Conservation (phyloP, 208 protist species). For the Acanthamoeba pearcei region DNA sequence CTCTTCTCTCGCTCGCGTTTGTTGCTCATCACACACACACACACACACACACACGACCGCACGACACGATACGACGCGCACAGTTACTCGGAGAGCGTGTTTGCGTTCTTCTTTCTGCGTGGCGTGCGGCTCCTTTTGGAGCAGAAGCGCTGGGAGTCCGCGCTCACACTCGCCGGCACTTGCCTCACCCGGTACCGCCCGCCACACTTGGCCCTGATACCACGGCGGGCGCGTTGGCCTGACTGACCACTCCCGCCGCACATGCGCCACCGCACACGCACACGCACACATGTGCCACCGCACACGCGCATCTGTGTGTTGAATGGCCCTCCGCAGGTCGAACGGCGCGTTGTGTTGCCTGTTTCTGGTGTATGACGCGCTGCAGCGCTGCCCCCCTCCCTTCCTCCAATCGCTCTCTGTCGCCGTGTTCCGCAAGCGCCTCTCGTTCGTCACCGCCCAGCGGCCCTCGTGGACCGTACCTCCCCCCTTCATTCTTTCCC, state of each 20-base stretch:
- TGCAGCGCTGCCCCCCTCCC: neutral
- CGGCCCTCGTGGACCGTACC: neutral
- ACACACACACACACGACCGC: no score
- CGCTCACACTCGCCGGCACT: neutral
- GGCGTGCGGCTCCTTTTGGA: slow-evolving; percentile 1
- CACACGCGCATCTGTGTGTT: neutral
- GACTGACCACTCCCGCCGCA: neutral
- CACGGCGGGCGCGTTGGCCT: neutral
- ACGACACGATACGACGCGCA: no score
- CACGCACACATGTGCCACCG: no score
- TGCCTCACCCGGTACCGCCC: neutral
- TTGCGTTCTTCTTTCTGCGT: slow-evolving; percentile 43
- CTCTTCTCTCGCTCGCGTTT: neutral
- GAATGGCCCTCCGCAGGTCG: neutral
- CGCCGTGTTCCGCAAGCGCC: neutral
- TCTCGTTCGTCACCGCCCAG: neutral
- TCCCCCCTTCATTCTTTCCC: neutral
- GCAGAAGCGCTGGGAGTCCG: neutral
- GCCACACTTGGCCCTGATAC: no score
- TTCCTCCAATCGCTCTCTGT: neutral
- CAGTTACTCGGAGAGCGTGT: slow-evolving; percentile 65
- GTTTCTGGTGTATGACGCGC: neutral
- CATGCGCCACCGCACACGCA: neutral
- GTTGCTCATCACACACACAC: neutral
- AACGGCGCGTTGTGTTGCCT: slow-evolving; percentile 26